Evolutionary conservation across 106 monocot genomes (phyloP).

Genomic region (Phalaenopsis equestris): DNA sequence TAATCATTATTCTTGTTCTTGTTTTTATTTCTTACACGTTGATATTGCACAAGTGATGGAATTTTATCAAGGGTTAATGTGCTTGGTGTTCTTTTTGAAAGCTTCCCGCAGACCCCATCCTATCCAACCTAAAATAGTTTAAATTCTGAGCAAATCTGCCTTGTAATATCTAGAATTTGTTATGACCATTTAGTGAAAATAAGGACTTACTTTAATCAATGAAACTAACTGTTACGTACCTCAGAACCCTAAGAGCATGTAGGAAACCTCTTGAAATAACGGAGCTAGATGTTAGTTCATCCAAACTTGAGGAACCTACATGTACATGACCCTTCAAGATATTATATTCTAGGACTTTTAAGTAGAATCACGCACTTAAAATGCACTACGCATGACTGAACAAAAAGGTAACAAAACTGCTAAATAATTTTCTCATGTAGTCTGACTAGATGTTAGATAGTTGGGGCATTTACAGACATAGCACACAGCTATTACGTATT

Average conservation of each 20-base stretch:
- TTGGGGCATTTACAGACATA: too few relatives aligned
- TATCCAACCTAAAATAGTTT: not conserved
- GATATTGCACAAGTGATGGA: too few relatives aligned
- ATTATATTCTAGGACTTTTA: slow-evolving; percentile 1
- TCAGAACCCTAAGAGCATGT: slow-evolving; percentile 4
- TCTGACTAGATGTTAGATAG: not conserved
- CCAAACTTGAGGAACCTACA: slow-evolving; percentile 7
- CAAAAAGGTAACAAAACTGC: not conserved
- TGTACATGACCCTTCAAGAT: slow-evolving; percentile 5
- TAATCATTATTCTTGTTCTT: too few relatives aligned
- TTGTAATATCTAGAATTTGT: slow-evolving; percentile 1
- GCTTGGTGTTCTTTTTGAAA: not conserved
- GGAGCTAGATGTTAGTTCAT: slow-evolving; percentile 1
- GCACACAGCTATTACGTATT: too few relatives aligned
- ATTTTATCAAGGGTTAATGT: too few relatives aligned
- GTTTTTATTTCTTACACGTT: too few relatives aligned
- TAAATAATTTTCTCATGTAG: not conserved
- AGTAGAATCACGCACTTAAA: not conserved
- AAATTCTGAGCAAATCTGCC: not conserved
- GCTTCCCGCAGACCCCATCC: not conserved
- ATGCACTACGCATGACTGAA: not conserved
- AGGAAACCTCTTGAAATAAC: not conserved
- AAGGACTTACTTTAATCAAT: slow-evolving; percentile 1
- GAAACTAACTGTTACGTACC: slow-evolving; percentile 3
- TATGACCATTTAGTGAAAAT: not conserved